Conservation (phyloP, 805 yeast species). For the Zygosaccharomyces bisporus region DNA sequence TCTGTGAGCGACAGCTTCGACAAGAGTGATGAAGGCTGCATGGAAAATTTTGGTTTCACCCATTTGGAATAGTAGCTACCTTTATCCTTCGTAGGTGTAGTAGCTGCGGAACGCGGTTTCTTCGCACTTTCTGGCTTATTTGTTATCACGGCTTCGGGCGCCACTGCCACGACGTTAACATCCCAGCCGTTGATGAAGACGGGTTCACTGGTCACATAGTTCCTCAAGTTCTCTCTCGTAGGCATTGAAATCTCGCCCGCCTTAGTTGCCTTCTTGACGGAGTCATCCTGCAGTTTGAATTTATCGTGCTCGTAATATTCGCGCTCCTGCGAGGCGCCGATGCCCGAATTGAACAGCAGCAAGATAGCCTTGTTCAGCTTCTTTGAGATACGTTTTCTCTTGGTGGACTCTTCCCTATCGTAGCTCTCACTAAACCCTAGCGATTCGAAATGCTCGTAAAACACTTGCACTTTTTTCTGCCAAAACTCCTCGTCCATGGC, state of each 20-base stretch:
- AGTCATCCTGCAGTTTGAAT: constrained; percentile 24
- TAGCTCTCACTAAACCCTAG: constrained; percentile 68
- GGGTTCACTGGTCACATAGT: constrained; percentile 34
- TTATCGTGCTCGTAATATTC: constrained; percentile 42
- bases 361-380: constrained; percentile 62
- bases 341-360: constrained; percentile 69
- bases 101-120: constrained; percentile 5
- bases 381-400: constrained; percentile 58
- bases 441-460: constrained; percentile 71
- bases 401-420: constrained; percentile 72
- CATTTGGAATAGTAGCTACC: constrained; percentile 18
- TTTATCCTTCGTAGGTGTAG: constrained; percentile 9
- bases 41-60: constrained; percentile 30
- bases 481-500: constrained; percentile 62
- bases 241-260: constrained; percentile 39
- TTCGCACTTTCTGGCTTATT: neutral
- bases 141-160: constrained; percentile 22
- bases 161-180: constrained; percentile 67
- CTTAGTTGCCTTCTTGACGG: constrained; percentile 33
- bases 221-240: constrained; percentile 38
- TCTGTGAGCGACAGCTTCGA: constrained; percentile 28
- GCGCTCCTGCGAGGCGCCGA: constrained; percentile 58
- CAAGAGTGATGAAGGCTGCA: constrained; percentile 24
- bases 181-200: constrained; percentile 51
- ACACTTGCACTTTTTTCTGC: constrained; percentile 74